A percentile compares a stretch with the other conserved stretches of the same genome.
Evolutionary conservation across 1,284 basidiomycete genomes (phyloP).

Genomic region (Ustilago hordei): DNA sequence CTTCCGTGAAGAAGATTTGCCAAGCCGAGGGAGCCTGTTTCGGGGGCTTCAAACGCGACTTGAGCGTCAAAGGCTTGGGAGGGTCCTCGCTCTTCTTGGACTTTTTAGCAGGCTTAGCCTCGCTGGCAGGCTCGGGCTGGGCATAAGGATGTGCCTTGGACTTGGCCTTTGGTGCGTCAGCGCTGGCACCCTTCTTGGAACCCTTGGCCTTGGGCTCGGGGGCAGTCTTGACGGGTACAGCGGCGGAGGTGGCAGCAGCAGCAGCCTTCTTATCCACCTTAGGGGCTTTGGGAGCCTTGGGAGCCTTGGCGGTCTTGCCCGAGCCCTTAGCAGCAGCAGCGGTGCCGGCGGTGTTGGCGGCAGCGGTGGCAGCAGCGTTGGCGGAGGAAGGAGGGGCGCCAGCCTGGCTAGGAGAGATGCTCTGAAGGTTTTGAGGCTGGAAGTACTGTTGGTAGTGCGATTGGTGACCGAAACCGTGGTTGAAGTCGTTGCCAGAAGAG

Average conservation of each 20-base stretch:
- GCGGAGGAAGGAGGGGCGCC: slow-evolving; percentile 44
- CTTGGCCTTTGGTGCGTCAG: slow-evolving; percentile 46
- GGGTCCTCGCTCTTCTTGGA: slow-evolving; percentile 53
- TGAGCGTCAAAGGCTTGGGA: slow-evolving; percentile 69
- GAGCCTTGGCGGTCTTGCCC: slow-evolving; percentile 36
- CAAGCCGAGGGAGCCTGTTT: slow-evolving; percentile 94
- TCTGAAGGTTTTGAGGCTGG: slow-evolving; percentile 49
- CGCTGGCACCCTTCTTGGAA: slow-evolving; percentile 51
- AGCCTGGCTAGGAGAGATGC: slow-evolving; percentile 51
- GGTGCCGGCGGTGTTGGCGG: slow-evolving; percentile 23
- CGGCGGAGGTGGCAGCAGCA: slow-evolving; percentile 19
- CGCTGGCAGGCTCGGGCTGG: slow-evolving; percentile 36
- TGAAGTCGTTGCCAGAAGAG: slow-evolving; percentile 39
- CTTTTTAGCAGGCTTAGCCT: slow-evolving; percentile 50
- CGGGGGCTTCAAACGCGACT: slow-evolving; percentile 80
- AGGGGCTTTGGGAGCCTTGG: slow-evolving; percentile 42
- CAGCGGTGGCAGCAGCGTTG: slow-evolving; percentile 27
- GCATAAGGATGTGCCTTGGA: slow-evolving; percentile 48
- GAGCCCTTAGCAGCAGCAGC: slow-evolving; percentile 30
- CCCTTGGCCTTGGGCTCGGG: slow-evolving; percentile 42
- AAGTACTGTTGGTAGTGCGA: slow-evolving; percentile 56
- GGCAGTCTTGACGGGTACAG: slow-evolving; percentile 31
- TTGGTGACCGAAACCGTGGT: slow-evolving; percentile 52
- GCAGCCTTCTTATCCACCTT: slow-evolving; percentile 44
- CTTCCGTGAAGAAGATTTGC: slow-evolving; percentile 97